These are phyloP conservation scores for Trametes coccinea DNA, from an alignment of 768 basidiomycete species.

Conservation along the genomic window DNA sequence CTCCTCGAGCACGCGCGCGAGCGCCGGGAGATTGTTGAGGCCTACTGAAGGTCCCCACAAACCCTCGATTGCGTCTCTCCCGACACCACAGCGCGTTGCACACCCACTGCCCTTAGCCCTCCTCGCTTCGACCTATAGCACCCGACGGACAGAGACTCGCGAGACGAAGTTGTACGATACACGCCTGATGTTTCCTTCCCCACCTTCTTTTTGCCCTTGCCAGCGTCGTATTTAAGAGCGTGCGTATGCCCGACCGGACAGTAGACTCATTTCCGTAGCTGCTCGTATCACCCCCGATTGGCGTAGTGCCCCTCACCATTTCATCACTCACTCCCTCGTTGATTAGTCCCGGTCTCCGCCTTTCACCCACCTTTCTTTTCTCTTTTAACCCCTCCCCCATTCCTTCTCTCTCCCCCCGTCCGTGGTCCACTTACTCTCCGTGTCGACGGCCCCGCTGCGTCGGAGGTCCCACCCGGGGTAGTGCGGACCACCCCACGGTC, in stretches of 20 bases:
- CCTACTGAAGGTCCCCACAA: slow-evolving; percentile 45
- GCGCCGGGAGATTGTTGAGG: slow-evolving; percentile 70
- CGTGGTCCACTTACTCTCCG: not conserved
- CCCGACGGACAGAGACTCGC: slow-evolving; percentile 8
- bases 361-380: slow-evolving; percentile 12
- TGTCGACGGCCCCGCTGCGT: slow-evolving; percentile 1
- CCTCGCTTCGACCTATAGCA: slow-evolving; percentile 11
- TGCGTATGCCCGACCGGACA: slow-evolving; percentile 23
- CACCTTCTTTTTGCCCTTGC: slow-evolving; percentile 19
- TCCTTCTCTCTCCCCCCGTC: not conserved
- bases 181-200: slow-evolving; percentile 16
- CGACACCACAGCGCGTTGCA: not conserved
- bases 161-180: slow-evolving; percentile 26
- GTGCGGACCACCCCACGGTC: not conserved
- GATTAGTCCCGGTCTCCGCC: slow-evolving; percentile 20
- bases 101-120: not conserved
- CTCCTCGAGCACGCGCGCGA: slow-evolving; percentile 82
- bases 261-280: slow-evolving; percentile 8
- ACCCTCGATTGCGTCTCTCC: not conserved
- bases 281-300: slow-evolving; percentile 22
- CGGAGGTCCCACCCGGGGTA: not conserved
- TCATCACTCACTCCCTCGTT: slow-evolving; percentile 14
- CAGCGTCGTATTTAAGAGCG: slow-evolving; percentile 26
- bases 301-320: slow-evolving; percentile 20
- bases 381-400: not conserved